phyloP scores from a whole-genome alignment of 1,284 basidiomycete species.

The Earliella scabrosa region DNA sequence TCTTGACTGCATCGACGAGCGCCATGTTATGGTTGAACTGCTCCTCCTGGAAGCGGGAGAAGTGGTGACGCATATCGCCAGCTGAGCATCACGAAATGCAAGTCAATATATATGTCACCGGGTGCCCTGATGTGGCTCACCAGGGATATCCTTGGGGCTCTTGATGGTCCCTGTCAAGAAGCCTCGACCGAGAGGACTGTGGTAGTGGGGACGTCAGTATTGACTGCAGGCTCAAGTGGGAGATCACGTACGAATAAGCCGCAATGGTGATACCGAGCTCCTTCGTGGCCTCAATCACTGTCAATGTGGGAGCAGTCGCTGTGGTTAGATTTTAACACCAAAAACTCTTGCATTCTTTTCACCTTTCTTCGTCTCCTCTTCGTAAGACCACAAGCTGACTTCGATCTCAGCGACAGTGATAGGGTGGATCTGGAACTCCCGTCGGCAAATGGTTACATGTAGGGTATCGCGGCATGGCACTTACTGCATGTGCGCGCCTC shows the following conservation, averaged over 20 bases:
- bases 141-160: conserved; percentile 48
- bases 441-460: neutral
- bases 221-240: neutral
- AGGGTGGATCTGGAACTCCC: conserved; percentile 38
- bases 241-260: conserved; percentile 50
- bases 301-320: no score
- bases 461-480: neutral
- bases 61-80: conserved; percentile 40
- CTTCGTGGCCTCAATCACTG: conserved; percentile 42
- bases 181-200: conserved; percentile 58
- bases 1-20: conserved; percentile 51
- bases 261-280: conserved; percentile 55
- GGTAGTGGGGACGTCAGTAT: neutral
- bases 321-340: neutral
- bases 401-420: conserved; percentile 57
- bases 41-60: conserved; percentile 41
- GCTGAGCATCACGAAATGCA: conserved; percentile 16
- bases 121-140: conserved; percentile 12
- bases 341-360: no score
- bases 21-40: conserved; percentile 43
- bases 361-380: conserved; percentile 50
- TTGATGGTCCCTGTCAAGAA: conserved; percentile 58
- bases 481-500: conserved; percentile 32
- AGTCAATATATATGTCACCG: neutral
- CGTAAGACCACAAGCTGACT: conserved; percentile 54